Evolutionary conservation across 306 rosid genomes (phyloP).

Genomic region (Quercus agrifolia): DNA sequence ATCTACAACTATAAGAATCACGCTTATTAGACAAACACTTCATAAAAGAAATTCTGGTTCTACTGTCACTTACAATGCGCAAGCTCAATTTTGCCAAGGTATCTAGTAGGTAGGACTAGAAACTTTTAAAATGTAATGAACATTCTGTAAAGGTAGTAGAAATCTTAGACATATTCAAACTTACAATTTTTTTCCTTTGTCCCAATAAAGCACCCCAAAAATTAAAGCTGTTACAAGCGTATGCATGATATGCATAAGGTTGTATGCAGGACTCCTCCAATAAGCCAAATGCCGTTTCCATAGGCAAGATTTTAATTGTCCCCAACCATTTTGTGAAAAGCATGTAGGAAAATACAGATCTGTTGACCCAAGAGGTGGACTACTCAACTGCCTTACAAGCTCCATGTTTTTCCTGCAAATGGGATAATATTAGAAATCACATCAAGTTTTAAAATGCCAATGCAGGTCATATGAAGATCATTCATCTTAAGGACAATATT

Average conservation of each 20-base stretch:
- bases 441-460: background rate
- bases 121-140: background rate
- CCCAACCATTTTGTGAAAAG: constrained; percentile 55
- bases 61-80: too few species aligned
- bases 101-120: background rate
- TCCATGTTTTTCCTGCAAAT: constrained; percentile 48
- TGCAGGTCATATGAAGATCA: background rate
- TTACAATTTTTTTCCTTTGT: constrained; percentile 20
- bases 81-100: background rate
- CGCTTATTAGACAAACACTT: too few species aligned
- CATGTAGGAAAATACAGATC: constrained; percentile 47
- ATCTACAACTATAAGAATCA: background rate
- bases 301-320: constrained; percentile 15
- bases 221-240: background rate
- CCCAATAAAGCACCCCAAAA: constrained; percentile 5
- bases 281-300: constrained; percentile 24
- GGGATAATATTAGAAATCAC: background rate
- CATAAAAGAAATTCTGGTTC: too few species aligned
- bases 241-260: background rate
- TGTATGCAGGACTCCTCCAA: constrained; percentile 5
- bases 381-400: constrained; percentile 41
- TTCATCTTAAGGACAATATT: background rate
- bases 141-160: background rate
- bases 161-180: background rate
- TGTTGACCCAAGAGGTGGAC: constrained; percentile 45